These are phyloP conservation scores for Amylocarpus encephaloides DNA, from an alignment of 2,329 filamentous ascomycete genomes.

Conservation along the genomic window DNA sequence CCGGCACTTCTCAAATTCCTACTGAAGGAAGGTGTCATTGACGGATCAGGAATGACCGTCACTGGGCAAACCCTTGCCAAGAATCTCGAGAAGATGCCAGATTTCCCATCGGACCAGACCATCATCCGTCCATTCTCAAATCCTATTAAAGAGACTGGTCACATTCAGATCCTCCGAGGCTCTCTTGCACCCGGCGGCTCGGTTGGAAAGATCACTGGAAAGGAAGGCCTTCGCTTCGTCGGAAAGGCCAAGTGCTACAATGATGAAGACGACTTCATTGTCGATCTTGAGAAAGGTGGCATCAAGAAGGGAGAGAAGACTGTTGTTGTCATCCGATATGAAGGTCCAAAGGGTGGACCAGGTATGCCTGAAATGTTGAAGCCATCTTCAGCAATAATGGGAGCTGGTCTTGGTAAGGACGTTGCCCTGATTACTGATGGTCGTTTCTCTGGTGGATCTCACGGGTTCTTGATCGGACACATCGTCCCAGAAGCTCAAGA, in stretches of 20 bases:
- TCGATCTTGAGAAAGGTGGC: conserved; percentile 58
- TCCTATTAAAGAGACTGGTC: conserved; percentile 65
- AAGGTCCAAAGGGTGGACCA: conserved; percentile 66
- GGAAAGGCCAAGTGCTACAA: conserved; percentile 68
- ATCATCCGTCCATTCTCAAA: conserved; percentile 63
- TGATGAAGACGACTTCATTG: conserved; percentile 62
- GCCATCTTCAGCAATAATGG: conserved; percentile 67
- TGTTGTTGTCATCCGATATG: conserved; percentile 69
- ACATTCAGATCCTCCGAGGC: conserved; percentile 67
- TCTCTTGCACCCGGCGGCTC: conserved; percentile 62
- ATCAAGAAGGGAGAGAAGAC: conserved; percentile 73
- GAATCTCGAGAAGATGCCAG: conserved; percentile 51
- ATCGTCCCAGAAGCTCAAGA: conserved; percentile 56
- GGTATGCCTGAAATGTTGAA: conserved; percentile 73
- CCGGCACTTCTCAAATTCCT: conserved; percentile 52
- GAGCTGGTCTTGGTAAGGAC: conserved; percentile 62
- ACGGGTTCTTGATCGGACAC: conserved; percentile 57
- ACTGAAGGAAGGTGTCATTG: conserved; percentile 50
- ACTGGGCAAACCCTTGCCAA: conserved; percentile 53
- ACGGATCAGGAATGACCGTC: conserved; percentile 54
- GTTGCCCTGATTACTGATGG: conserved; percentile 69
- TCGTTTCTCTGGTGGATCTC: conserved; percentile 51
- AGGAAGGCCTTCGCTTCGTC: conserved; percentile 62
- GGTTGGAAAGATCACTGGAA: conserved; percentile 72
- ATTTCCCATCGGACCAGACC: conserved; percentile 62